phyloP scores from a whole-genome alignment of 768 basidiomycete genomes.

The Solioccasus polychromus region DNA sequence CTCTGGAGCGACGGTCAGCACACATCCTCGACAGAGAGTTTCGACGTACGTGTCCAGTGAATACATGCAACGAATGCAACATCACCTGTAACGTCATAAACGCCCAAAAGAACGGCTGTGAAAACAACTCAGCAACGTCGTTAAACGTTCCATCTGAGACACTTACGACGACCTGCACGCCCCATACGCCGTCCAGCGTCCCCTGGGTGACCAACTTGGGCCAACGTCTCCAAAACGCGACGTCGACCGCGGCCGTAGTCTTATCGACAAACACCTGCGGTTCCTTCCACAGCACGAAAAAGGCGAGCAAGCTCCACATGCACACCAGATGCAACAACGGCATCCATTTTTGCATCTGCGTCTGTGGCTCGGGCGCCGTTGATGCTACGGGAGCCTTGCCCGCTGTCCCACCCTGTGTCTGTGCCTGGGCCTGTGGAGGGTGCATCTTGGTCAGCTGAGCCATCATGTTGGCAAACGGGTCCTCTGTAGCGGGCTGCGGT shows the following conservation, averaged over 20 bases:
- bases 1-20: constrained; percentile 40
- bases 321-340: constrained; percentile 64
- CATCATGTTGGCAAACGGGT: constrained; percentile 49
- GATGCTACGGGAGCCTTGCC: constrained; percentile 29
- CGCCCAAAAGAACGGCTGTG: constrained; percentile 79
- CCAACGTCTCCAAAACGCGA: constrained; percentile 59
- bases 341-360: constrained; percentile 56
- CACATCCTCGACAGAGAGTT: neutral
- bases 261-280: constrained; percentile 47
- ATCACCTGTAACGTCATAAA: constrained; percentile 71
- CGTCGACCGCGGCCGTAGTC: constrained; percentile 33
- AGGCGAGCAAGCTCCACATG: constrained; percentile 62
- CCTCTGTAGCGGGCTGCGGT: constrained; percentile 24
- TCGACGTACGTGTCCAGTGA: constrained; percentile 60
- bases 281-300: constrained; percentile 66
- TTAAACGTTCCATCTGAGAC: no score
- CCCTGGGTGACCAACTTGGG: constrained; percentile 46
- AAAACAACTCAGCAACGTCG: no score
- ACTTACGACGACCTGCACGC: constrained; percentile 58
- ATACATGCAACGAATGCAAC: constrained; percentile 70
- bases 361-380: constrained; percentile 32
- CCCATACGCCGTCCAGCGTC: constrained; percentile 38
- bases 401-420: constrained; percentile 15
- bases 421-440: no score
- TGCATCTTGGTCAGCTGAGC: constrained; percentile 26